Conservation (phyloP, 768 basidiomycete species). For the Termitomyces sp. region DNA sequence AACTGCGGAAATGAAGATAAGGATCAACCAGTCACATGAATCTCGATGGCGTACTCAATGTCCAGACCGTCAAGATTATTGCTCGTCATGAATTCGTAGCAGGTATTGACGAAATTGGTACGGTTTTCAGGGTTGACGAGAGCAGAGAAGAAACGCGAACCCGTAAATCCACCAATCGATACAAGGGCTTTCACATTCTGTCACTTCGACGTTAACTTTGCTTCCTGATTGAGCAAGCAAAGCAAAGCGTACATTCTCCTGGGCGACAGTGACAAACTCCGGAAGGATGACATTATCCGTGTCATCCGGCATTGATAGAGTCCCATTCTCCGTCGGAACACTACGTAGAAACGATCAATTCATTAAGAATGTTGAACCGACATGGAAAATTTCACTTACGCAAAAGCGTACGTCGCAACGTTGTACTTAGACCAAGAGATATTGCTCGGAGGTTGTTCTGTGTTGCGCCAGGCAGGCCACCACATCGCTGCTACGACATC, state of each 20-base stretch:
- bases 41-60: constrained; percentile 32
- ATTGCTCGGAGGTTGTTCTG: constrained; percentile 31
- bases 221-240: background rate
- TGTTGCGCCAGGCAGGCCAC: constrained; percentile 50
- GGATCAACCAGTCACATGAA: background rate
- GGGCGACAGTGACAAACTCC: constrained; percentile 46
- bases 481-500: constrained; percentile 46
- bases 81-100: constrained; percentile 38
- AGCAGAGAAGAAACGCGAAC: constrained; percentile 57
- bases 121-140: constrained; percentile 52
- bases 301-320: constrained; percentile 24
- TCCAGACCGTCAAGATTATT: constrained; percentile 59
- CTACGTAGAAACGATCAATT: constrained; percentile 17
- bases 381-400: constrained; percentile 25
- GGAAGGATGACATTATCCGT: constrained; percentile 36
- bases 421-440: constrained; percentile 55
- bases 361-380: background rate
- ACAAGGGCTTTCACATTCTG: constrained; percentile 53
- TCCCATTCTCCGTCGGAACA: constrained; percentile 28
- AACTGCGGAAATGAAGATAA: constrained; percentile 28
- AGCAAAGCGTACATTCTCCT: constrained; percentile 29
- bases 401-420: constrained; percentile 41
- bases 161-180: constrained; percentile 70
- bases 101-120: constrained; percentile 58
- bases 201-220: background rate